Conservation (phyloP, 2,329 filamentous ascomycete species). For the Ceratocystis papillata region DNA sequence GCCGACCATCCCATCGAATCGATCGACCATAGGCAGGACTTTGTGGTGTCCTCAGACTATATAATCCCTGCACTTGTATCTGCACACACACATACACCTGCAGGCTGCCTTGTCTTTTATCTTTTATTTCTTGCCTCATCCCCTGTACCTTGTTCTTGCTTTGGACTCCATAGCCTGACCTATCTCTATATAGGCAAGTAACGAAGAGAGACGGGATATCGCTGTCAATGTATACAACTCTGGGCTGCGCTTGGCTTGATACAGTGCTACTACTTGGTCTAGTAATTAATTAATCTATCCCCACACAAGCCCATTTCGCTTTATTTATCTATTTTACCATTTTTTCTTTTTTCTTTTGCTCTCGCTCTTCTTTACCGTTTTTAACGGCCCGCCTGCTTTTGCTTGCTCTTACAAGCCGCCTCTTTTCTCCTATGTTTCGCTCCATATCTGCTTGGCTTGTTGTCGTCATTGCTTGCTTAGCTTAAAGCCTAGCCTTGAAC, state of each 20-base stretch:
- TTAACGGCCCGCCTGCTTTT: background rate
- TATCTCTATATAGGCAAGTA: no score
- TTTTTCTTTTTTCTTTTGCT: background rate
- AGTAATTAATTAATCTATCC: no score
- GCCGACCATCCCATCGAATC: background rate
- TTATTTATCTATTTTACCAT: conserved; percentile 20
- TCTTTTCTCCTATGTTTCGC: conserved; percentile 9
- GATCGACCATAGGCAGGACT: background rate
- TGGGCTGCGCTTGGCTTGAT: no score
- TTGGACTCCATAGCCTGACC: no score
- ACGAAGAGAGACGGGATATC: no score
- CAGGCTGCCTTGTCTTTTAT: background rate
- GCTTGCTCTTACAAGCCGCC: background rate
- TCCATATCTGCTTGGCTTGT: background rate
- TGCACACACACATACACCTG: no score
- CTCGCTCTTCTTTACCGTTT: background rate
- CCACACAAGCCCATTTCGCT: background rate
- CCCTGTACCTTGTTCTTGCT: no score
- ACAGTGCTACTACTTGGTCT: no score
- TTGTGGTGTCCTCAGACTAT: background rate
- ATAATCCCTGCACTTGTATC: background rate
- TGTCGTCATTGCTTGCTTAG: conserved; percentile 15
- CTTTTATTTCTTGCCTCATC: no score
- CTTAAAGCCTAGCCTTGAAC: background rate
- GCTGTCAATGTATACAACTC: no score